A percentile compares a stretch with the other conserved stretches of the same genome.
These are phyloP conservation scores for Tetracladium marchalianum DNA, from an alignment of 495 filamentous ascomycete species.

Conservation along the genomic window DNA sequence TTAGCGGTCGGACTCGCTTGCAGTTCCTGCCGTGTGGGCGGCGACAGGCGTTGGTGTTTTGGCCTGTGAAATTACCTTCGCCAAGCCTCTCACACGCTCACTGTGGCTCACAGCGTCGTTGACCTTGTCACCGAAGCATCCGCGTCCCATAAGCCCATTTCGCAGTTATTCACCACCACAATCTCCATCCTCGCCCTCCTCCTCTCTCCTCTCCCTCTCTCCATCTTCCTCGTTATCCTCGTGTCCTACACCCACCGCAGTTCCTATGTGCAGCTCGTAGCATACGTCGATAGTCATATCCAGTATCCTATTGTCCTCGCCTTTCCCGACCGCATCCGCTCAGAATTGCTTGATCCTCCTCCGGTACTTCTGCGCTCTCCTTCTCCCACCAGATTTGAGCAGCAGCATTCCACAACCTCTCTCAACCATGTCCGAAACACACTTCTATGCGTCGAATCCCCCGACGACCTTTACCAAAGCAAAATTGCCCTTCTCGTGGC, in stretches of 20 bases:
- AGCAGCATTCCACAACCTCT: neutral
- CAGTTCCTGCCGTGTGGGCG: no score
- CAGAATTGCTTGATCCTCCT: neutral
- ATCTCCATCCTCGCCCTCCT: neutral
- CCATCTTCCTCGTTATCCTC: neutral
- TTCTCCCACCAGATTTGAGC: neutral
- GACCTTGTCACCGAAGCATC: no score
- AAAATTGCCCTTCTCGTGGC: slow-evolving; percentile 21
- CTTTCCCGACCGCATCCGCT: neutral
- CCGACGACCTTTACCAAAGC: slow-evolving; percentile 14
- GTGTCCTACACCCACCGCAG: neutral
- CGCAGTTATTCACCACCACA: neutral
- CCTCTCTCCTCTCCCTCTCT: neutral
- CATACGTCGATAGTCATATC: neutral
- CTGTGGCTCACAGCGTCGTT: no score
- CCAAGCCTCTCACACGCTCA: no score
- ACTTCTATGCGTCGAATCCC: slow-evolving; percentile 8
- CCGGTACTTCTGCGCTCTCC: neutral
- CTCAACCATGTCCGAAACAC: slow-evolving; percentile 9
- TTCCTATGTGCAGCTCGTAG: slow-evolving; percentile 17
- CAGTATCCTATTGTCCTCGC: slow-evolving; percentile 4
- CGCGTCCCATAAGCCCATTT: no score
- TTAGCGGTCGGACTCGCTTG: no score
- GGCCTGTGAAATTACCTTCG: no score
- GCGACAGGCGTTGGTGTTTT: no score